Percentiles rank a stretch among this genome's conserved stretches.
phyloP scores from a whole-genome alignment of 495 filamentous ascomycete species.

The Chaetomium tenue region DNA sequence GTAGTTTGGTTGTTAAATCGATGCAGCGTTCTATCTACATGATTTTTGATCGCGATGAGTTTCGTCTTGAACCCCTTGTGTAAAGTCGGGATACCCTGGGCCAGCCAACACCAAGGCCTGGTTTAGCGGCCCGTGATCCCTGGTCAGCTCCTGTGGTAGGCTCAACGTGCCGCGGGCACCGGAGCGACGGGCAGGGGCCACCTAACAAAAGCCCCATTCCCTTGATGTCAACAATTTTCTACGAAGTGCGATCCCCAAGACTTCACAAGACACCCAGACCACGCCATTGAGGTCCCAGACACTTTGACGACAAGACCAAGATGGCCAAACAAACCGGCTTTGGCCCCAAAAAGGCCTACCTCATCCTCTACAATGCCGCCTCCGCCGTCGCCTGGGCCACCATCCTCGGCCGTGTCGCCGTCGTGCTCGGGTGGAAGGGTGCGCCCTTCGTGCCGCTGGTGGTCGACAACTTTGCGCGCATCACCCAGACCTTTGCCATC shows the following conservation, averaged over 20 bases:
- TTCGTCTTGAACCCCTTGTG: background rate
- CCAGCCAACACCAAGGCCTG: background rate
- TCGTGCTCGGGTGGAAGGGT: conserved; percentile 32
- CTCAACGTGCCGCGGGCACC: conserved; percentile 7
- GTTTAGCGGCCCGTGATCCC: background rate
- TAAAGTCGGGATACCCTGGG: background rate
- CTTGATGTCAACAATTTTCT: conserved; percentile 16
- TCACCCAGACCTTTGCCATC: conserved; percentile 77
- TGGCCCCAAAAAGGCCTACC: conserved; percentile 58
- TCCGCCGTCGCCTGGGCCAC: conserved; percentile 72
- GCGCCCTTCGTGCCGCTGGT: conserved; percentile 44
- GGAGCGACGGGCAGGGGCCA: conserved; percentile 6
- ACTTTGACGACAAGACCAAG: background rate
- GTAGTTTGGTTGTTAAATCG: background rate
- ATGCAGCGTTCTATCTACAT: background rate
- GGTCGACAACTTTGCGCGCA: conserved; percentile 64
- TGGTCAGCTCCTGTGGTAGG: background rate
- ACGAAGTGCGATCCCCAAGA: background rate
- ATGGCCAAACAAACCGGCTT: conserved; percentile 27
- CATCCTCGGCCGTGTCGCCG: conserved; percentile 59
- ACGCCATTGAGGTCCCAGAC: conserved; percentile 9
- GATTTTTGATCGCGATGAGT: too few species aligned
- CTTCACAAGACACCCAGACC: background rate
- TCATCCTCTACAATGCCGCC: conserved; percentile 78
- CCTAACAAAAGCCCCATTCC: conserved; percentile 1